Conservation (phyloP, 352 stramenopile genomes). For the Phytophthora constricta region DNA sequence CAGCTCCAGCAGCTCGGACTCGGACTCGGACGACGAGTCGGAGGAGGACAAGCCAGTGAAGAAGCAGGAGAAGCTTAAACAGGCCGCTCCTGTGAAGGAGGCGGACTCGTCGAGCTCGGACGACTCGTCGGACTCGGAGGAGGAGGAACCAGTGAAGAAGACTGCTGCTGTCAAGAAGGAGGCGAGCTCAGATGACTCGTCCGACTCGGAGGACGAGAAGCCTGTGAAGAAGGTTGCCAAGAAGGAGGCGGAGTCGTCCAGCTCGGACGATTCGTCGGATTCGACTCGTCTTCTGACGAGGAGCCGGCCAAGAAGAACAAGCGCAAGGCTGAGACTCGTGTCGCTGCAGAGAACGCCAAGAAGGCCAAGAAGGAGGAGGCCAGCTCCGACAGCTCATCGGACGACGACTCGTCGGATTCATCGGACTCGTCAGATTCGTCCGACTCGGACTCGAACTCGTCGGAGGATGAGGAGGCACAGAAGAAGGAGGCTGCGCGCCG, state of each 20-base stretch:
- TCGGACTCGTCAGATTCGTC: slow-evolving; percentile 47
- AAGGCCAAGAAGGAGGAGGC: slow-evolving; percentile 50
- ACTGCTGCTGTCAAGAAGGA: slow-evolving; percentile 25
- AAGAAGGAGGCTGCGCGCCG: slow-evolving; percentile 82
- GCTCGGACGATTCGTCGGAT: slow-evolving; percentile 30
- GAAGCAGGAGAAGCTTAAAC: no score
- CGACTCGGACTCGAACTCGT: slow-evolving; percentile 60
- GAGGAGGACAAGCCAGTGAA: slow-evolving; percentile 24
- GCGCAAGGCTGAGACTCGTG: slow-evolving; percentile 55
- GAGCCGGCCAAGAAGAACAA: slow-evolving; percentile 52
- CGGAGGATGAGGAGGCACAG: slow-evolving; percentile 63
- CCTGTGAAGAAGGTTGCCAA: slow-evolving; percentile 35
- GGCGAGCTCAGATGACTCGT: slow-evolving; percentile 53
- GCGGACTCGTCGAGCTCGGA: slow-evolving; percentile 16
- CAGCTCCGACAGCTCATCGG: slow-evolving; percentile 49
- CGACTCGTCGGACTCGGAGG: slow-evolving; percentile 20
- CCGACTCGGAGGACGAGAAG: slow-evolving; percentile 59
- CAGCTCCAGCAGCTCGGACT: slow-evolving; percentile 43
- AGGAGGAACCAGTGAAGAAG: slow-evolving; percentile 38
- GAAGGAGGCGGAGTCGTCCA: slow-evolving; percentile 21
- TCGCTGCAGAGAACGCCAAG: slow-evolving; percentile 40
- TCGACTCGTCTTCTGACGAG: slow-evolving; percentile 48
- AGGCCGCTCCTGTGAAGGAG: slow-evolving; percentile 37
- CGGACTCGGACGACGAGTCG: slow-evolving; percentile 59
- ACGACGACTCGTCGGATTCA: slow-evolving; percentile 48